Percentiles rank a stretch among this genome's conserved stretches.
Conservation (phyloP, 2,329 filamentous ascomycete species). For the Arthrobotrys entomopaga region DNA sequence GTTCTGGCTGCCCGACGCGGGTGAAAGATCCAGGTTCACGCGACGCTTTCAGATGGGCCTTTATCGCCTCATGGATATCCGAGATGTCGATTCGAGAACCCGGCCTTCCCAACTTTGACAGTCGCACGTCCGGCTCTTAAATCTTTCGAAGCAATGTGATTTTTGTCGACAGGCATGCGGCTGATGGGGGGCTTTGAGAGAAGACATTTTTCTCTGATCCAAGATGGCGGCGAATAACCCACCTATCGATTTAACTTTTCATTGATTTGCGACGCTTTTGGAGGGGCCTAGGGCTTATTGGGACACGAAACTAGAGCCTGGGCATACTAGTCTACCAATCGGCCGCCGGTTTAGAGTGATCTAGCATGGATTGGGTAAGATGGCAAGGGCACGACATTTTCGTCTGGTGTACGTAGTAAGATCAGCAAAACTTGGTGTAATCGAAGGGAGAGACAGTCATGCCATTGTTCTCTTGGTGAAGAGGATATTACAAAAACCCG, state of each 20-base stretch:
- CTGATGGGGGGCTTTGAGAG: background rate
- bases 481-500: no score
- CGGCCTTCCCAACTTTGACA: background rate
- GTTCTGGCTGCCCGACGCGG: constrained; percentile 3
- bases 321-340: background rate
- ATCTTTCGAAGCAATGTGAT: background rate
- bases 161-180: background rate
- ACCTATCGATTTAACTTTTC: background rate
- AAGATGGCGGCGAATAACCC: background rate
- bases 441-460: background rate
- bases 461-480: no score
- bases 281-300: constrained; percentile 9
- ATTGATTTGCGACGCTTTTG: background rate
- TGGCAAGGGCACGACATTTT: background rate
- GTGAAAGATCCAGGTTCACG: background rate
- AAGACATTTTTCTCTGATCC: background rate
- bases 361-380: background rate
- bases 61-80: background rate
- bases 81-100: background rate
- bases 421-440: background rate
- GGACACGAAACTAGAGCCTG: background rate
- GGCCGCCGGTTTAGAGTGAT: background rate
- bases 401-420: background rate
- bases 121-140: background rate
- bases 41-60: background rate